Evolutionary conservation across 2,329 filamentous ascomycete genomes (phyloP), one percentile per base, ranked within the genome.

Genomic region (Penicillium sp.): DNA sequence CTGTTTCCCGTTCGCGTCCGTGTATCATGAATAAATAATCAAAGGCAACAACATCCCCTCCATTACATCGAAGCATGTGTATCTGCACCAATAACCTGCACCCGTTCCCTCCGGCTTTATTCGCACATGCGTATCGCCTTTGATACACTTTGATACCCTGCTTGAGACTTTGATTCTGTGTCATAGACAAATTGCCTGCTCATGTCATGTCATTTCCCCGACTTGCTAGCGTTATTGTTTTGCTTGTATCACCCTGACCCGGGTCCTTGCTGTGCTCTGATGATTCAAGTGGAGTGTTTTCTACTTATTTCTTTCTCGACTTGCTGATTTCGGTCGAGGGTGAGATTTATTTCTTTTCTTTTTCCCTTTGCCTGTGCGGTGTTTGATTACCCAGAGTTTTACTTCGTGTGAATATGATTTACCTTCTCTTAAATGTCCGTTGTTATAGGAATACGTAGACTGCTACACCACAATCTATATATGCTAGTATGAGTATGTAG

Each of bases 361-460:
- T 48, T 32, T 34, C 12, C 15, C 1, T 54, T 41, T 42, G 8
- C 50, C 37, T 34, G 12, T 55, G 45, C 13, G 21, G 46, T 61
- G 56, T 63, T 50, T 54, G 50, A 60, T 41, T 61, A 62, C 51
- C 45, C 54, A 40, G 50, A 46, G 31, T 57, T 55, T 46, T 53
- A 57, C 46, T 60, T 61, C 56, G 56, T 63, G 61, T 63, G 61
- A 62, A 63, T 62, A 62, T 60, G 58, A 60, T 58, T 55, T 51
- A 50, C 18, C 44, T 37, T 56, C 7, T 40, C n/a, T 21, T 45
- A 10, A n/a, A 49, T 27, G 16, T 6, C 6, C 39, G 16, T 13
- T 23, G 9, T 40, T 39, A 47, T 37, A 18, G 23, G 39, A 29
- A 6, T 39, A 21, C 29, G 21, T 27, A 34, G 23, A 25, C 10